Evolutionary conservation across 345 rosid species (phyloP).

Genomic region (Kandelia obovata): DNA sequence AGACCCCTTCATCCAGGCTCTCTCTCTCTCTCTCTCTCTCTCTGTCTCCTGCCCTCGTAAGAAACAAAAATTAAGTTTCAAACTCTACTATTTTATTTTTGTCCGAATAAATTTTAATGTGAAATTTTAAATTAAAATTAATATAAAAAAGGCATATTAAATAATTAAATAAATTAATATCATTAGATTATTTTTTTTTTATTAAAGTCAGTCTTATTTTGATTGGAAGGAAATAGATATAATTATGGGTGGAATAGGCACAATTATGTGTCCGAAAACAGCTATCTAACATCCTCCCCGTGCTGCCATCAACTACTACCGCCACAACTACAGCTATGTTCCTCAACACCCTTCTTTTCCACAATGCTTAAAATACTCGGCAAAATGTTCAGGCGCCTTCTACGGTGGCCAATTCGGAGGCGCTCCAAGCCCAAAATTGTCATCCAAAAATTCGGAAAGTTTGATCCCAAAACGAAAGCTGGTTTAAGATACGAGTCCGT

Average conservation of each 20-base stretch:
- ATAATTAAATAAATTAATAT: too few species aligned
- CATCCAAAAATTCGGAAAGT: constrained; percentile 40
- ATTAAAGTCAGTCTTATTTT: too few species aligned
- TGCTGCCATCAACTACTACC: constrained; percentile 8
- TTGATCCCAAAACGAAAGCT: constrained; percentile 21
- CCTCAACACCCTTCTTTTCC: constrained; percentile 14
- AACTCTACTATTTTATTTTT: too few species aligned
- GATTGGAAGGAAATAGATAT: too few species aligned
- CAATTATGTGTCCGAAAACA: not conserved
- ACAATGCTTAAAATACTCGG: constrained; percentile 55
- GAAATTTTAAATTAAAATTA: too few species aligned
- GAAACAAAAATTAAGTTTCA: not conserved
- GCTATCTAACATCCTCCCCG: constrained; percentile 22
- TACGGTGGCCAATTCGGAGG: constrained; percentile 65
- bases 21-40: not conserved
- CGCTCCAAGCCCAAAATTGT: constrained; percentile 43
- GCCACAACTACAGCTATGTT: constrained; percentile 6
- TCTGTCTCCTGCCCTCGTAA: constrained; percentile 1
- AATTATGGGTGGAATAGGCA: too few species aligned
- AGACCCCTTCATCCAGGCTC: constrained; percentile 11
- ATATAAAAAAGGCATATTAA: too few species aligned
- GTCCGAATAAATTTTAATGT: too few species aligned
- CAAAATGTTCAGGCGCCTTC: constrained; percentile 46
- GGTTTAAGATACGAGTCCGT: constrained; percentile 12
- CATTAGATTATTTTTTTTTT: too few species aligned